Conservation (phyloP, 345 rosid species). For the Zanthoxylum bungeanum region DNA sequence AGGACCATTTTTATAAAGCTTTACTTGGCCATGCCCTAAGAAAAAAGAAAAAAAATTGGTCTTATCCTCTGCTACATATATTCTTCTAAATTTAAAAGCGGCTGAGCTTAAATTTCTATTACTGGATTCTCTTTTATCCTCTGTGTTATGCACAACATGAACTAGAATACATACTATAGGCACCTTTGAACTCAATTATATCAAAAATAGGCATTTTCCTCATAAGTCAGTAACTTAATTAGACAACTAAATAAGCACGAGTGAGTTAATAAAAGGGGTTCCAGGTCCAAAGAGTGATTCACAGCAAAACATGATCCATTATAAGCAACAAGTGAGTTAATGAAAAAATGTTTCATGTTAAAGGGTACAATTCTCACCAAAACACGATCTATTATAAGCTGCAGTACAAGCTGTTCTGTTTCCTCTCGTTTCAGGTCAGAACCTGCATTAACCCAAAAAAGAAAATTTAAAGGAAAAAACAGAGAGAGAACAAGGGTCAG, state of each 20-base stretch:
- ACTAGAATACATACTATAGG: neutral
- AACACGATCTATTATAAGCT: conserved; percentile 61
- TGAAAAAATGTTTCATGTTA: neutral
- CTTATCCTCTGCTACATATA: neutral
- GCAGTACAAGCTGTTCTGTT: conserved; percentile 67
- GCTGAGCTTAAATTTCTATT: neutral
- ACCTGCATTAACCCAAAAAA: conserved; percentile 34
- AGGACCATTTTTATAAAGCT: neutral
- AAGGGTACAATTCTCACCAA: conserved; percentile 48
- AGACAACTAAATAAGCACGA: neutral
- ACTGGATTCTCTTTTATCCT: neutral
- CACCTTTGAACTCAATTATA: neutral
- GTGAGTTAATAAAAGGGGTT: neutral
- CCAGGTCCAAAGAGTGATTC: conserved; percentile 6
- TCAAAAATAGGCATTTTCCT: neutral
- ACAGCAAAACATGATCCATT: neutral
- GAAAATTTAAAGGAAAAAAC: neutral
- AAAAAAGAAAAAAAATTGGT: neutral
- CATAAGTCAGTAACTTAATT: neutral
- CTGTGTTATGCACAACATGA: neutral
- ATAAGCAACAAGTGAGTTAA: neutral
- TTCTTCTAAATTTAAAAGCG: neutral
- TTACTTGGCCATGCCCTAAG: neutral
- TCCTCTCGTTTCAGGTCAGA: conserved; percentile 66
- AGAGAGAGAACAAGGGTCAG: neutral